These are phyloP conservation scores for Cubamyces sp. DNA, from an alignment of 768 basidiomycete genomes.

Conservation along the genomic window DNA sequence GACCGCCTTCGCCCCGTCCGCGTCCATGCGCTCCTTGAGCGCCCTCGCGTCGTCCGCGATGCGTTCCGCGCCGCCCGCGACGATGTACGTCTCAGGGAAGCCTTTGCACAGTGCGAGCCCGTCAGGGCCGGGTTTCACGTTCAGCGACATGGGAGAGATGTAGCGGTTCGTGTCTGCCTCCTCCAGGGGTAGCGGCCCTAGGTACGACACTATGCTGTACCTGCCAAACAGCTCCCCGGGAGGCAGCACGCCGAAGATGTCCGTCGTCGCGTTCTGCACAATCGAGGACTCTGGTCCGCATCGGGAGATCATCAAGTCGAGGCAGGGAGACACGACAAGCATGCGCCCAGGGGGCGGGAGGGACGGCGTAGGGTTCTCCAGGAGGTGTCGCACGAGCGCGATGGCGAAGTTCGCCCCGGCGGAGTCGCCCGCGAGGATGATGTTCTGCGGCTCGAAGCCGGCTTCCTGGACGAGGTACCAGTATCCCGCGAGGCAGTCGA, in stretches of 20 bases:
- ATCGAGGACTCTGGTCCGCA: constrained; percentile 20
- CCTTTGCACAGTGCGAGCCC: constrained; percentile 47
- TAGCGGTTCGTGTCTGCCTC: constrained; percentile 54
- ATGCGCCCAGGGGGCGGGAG: constrained; percentile 48
- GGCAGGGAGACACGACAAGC: constrained; percentile 60
- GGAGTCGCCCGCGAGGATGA: constrained; percentile 56
- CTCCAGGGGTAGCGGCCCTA: constrained; percentile 51
- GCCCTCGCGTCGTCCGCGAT: constrained; percentile 56
- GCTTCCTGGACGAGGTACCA: constrained; percentile 49
- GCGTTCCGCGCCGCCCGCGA: constrained; percentile 59
- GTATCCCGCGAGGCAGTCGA: constrained; percentile 57
- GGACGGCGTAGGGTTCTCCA: constrained; percentile 29
- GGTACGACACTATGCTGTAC: constrained; percentile 48
- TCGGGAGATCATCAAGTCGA: constrained; percentile 50
- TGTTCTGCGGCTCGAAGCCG: constrained; percentile 45
- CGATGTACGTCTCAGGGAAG: constrained; percentile 67
- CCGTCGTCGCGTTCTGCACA: constrained; percentile 33
- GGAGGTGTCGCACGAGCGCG: constrained; percentile 43
- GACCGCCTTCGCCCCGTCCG: constrained; percentile 52
- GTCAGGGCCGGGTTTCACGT: constrained; percentile 33
- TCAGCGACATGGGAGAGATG: constrained; percentile 59
- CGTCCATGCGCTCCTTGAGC: constrained; percentile 51
- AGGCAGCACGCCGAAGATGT: constrained; percentile 23
- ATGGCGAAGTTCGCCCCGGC: constrained; percentile 57
- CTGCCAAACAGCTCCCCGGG: constrained; percentile 20